Evolutionary conservation across 108 stramenopile genomes (phyloP).

Genomic region (Cyclotella choctawhatcheeana): DNA sequence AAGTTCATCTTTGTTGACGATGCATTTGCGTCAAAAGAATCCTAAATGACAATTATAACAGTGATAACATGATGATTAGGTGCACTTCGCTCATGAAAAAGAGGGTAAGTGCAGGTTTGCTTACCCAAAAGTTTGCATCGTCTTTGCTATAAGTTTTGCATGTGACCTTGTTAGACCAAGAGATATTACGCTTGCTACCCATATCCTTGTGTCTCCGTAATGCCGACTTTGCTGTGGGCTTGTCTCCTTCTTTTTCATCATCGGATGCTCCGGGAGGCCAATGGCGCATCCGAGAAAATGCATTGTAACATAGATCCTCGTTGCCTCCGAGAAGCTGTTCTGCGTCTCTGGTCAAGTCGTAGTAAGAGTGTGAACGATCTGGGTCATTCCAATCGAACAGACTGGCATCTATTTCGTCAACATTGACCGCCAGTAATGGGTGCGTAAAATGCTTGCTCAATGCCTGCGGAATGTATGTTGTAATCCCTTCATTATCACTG

Average conservation of each 20-base stretch:
- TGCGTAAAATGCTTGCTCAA: constrained; percentile 63
- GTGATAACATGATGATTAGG: background rate
- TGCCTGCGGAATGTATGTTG: constrained; percentile 79
- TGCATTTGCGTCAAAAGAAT: constrained; percentile 51
- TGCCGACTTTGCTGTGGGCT: constrained; percentile 36
- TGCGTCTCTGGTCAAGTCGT: constrained; percentile 82
- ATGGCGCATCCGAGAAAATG: constrained; percentile 51
- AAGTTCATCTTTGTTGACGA: constrained; percentile 56
- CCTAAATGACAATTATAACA: background rate
- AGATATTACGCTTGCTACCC: constrained; percentile 29
- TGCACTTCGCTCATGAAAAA: background rate
- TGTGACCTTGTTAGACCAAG: constrained; percentile 56
- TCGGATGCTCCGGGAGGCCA: constrained; percentile 41
- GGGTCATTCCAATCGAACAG: constrained; percentile 84
- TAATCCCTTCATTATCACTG: constrained; percentile 43
- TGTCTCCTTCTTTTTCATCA: constrained; percentile 24
- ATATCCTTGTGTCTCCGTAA: constrained; percentile 32
- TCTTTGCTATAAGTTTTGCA: constrained; percentile 62
- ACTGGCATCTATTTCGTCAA: constrained; percentile 63
- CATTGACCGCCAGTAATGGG: constrained; percentile 76
- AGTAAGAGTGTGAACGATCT: constrained; percentile 61
- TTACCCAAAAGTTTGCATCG: constrained; percentile 37
- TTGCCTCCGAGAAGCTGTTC: constrained; percentile 50
- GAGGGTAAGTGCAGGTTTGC: background rate
- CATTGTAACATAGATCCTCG: constrained; percentile 43